Conservation (phyloP, 75 land plant genomes). For the Cryptomeria japonica region DNA sequence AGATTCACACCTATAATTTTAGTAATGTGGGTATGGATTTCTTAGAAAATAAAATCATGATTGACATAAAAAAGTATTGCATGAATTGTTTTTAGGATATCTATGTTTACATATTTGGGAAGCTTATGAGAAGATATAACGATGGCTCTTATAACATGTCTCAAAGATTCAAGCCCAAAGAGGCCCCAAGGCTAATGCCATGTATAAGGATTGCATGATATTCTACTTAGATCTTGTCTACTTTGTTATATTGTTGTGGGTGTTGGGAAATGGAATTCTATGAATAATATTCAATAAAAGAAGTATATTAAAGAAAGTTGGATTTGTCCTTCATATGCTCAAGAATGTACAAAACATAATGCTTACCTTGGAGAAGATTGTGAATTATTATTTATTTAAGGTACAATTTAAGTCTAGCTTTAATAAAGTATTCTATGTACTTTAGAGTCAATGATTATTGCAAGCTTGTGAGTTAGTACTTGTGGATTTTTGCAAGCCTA, state of each 20-base stretch:
- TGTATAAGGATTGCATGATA: conserved; percentile 76
- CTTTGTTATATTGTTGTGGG: conserved; percentile 48
- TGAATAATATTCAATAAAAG: conserved; percentile 62
- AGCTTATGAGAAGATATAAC: too few species aligned
- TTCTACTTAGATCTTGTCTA: conserved; percentile 32
- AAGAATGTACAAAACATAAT: background rate
- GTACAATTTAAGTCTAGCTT: conserved; percentile 45
- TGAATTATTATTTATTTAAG: conserved; percentile 46
- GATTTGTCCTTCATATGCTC: conserved; percentile 15
- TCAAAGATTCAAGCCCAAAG: conserved; percentile 75
- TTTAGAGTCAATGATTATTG: conserved; percentile 71
- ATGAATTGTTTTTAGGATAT: conserved; percentile 60
- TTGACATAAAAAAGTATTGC: conserved; percentile 56
- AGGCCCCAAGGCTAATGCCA: conserved; percentile 51
- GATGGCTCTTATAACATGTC: conserved; percentile 68
- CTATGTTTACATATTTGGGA: conserved; percentile 70
- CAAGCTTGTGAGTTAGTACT: too few species aligned
- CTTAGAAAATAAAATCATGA: conserved; percentile 57
- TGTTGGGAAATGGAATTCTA: conserved; percentile 77
- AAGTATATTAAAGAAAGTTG: conserved; percentile 27
- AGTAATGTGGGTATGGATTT: conserved; percentile 38
- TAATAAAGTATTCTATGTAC: conserved; percentile 60
- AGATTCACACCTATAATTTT: conserved; percentile 11
- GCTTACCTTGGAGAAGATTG: conserved; percentile 50
- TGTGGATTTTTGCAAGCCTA: too few species aligned